phyloP scores from a whole-genome alignment of 441 rosid species.

The Erodium moschatum region DNA sequence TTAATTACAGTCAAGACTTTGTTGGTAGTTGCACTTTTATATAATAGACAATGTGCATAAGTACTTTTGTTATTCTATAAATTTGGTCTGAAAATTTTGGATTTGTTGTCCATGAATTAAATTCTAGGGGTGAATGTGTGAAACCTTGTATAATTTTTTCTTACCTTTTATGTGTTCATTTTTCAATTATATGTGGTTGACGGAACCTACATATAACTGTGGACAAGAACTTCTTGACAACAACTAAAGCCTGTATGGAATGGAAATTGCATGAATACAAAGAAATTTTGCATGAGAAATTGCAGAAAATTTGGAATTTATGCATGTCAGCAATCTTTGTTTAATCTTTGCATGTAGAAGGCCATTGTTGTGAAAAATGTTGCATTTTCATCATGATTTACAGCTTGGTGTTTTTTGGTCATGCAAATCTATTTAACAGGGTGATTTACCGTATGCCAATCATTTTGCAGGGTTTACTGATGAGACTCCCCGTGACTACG shows the following conservation, averaged over 20 bases:
- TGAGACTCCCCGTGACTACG: constrained; percentile 85
- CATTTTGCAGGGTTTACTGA: constrained; percentile 62
- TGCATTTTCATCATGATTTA: background rate
- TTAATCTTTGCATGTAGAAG: background rate
- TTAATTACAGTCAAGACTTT: background rate
- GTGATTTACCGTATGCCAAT: constrained; percentile 15
- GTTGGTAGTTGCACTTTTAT: background rate
- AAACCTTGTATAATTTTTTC: no score
- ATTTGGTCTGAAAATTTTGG: background rate
- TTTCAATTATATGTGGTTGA: background rate
- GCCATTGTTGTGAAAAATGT: background rate
- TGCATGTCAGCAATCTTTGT: background rate
- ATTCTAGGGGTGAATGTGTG: background rate
- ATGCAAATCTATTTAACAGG: constrained; percentile 16
- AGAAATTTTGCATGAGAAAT: no score
- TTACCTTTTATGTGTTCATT: background rate
- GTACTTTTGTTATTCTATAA: background rate
- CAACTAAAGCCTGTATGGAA: background rate
- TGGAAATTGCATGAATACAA: background rate
- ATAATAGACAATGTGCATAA: background rate
- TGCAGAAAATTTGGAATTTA: background rate
- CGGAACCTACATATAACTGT: background rate
- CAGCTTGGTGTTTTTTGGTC: constrained; percentile 10
- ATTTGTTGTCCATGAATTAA: background rate
- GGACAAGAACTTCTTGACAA: background rate